Base-by-base conservation (phyloP, 2,329 filamentous ascomycete genomes). In the Colletotrichum cereale region DNA sequence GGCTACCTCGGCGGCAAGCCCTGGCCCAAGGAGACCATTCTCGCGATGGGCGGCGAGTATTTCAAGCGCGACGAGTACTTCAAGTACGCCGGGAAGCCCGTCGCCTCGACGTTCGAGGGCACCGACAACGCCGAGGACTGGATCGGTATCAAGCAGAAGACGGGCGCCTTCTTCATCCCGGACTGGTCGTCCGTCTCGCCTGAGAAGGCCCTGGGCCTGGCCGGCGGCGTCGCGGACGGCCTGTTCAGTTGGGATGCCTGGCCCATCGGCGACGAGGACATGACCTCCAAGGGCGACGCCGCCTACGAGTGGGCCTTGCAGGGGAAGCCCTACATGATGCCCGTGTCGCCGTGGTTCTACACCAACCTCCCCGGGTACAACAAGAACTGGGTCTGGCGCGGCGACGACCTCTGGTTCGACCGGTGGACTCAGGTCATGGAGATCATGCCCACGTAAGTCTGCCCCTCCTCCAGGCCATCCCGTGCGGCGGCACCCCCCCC, bases 331-430 rank as follows among this genome's bases (percentile, higher is more conserved):
- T 82, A 80, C 74, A 88, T 89, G 84, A 88, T 88, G 85, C 83
- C 86, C 2, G 84, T 88, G n/a, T 86, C 85, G 0, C 87, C 88
- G 0, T 89, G 87, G 87, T 90, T 90, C 78, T 90, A 86, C 78
- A 90, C 89, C 60, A 87, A 89, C 69, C 80, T 90, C 3, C 85
- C 87, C 0, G 80, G 82, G 8, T 90, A 84, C 75, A 78, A 81
- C 52, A 91, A 91, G 80, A 89, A 90, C 76, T 92, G 89, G 89
- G 81, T 90, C 7, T 92, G 87, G 83, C 84, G 84, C 29, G 87
- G 88, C n/a, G 89, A 91, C 74, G 82, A 86, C 66, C 78, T 91
- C 16, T 92, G 90, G 89, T 85, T 84, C 72, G 82, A 88, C 65
- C 86, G 89, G 11, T 91, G 89, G 89, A 79, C 83, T 12, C 75